Evolutionary conservation across 2,329 filamentous ascomycete species (phyloP).

Genomic region (Cladosporium sp.): DNA sequence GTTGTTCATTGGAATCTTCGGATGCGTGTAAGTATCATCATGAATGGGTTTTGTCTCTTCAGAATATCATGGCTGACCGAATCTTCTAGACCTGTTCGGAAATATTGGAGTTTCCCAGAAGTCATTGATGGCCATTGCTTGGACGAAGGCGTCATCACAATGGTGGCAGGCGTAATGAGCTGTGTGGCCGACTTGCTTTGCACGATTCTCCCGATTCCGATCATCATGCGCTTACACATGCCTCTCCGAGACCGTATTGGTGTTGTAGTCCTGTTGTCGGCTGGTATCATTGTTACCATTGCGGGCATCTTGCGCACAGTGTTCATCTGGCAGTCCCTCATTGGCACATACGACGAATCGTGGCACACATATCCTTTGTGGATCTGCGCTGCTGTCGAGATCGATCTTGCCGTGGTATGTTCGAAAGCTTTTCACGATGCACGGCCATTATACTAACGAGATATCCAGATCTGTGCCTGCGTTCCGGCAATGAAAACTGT

Average conservation of each 20-base stretch:
- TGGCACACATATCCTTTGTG: constrained; percentile 45
- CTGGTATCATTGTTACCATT: constrained; percentile 41
- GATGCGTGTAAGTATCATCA: constrained; percentile 32
- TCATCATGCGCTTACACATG: constrained; percentile 41
- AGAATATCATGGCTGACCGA: neutral
- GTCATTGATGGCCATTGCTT: constrained; percentile 33
- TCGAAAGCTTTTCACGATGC: too few relatives aligned
- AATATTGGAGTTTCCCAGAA: constrained; percentile 40
- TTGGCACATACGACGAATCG: constrained; percentile 40
- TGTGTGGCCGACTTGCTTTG: constrained; percentile 40
- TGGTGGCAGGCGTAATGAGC: constrained; percentile 41
- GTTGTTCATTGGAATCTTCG: constrained; percentile 35
- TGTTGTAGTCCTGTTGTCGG: constrained; percentile 36
- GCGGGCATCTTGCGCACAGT: constrained; percentile 42
- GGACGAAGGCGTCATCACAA: constrained; percentile 37
- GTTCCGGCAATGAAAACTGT: constrained; percentile 34
- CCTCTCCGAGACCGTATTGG: constrained; percentile 38
- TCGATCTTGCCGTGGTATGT: constrained; percentile 44
- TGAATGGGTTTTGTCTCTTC: neutral
- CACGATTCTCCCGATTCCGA: constrained; percentile 41
- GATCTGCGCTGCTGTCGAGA: constrained; percentile 45
- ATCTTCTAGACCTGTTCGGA: constrained; percentile 32
- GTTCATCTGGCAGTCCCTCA: constrained; percentile 40
- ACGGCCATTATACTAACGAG: constrained; percentile 2
- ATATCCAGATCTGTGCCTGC: constrained; percentile 33